Conservation (phyloP, 169 alveolate species). For the Plasmodium relictum region DNA sequence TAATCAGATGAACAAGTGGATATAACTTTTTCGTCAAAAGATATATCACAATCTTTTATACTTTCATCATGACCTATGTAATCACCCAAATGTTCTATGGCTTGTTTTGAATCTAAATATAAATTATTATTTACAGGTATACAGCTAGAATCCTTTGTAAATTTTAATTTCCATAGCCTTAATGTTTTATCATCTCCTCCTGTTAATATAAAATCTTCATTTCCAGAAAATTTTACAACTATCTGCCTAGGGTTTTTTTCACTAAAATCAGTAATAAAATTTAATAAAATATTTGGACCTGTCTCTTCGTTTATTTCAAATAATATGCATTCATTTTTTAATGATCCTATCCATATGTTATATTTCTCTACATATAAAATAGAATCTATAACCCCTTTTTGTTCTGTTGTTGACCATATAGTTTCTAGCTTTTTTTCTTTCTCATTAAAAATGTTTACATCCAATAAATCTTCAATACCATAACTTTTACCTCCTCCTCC, state of each 20-base stretch:
- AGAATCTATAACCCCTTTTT: conserved; percentile 70
- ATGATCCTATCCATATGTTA: conserved; percentile 86
- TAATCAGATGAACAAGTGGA: conserved; percentile 60
- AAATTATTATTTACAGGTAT: background rate
- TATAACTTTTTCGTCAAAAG: conserved; percentile 41
- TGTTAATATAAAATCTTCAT: conserved; percentile 78
- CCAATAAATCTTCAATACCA: conserved; percentile 84
- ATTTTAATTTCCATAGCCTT: conserved; percentile 80
- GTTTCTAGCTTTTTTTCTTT: conserved; percentile 50
- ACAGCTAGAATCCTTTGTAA: conserved; percentile 1
- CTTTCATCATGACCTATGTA: conserved; percentile 66
- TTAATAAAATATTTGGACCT: conserved; percentile 79
- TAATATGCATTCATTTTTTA: conserved; percentile 79
- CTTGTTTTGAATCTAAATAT: conserved; percentile 16
- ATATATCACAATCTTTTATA: conserved; percentile 74
- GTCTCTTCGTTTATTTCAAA: conserved; percentile 78
- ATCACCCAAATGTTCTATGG: conserved; percentile 59
- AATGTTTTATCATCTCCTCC: conserved; percentile 83
- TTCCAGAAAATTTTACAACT: conserved; percentile 62
- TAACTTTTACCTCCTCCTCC: conserved; percentile 88
- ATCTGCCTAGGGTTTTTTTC: conserved; percentile 80
- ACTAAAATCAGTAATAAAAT: conserved; percentile 75
- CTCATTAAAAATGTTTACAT: conserved; percentile 49
- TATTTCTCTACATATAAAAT: conserved; percentile 57
- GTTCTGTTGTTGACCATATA: conserved; percentile 72